Evolutionary conservation across 2,329 filamentous ascomycete genomes (phyloP), one percentile per base, ranked within the genome.

Genomic region (Hortaea werneckii): DNA sequence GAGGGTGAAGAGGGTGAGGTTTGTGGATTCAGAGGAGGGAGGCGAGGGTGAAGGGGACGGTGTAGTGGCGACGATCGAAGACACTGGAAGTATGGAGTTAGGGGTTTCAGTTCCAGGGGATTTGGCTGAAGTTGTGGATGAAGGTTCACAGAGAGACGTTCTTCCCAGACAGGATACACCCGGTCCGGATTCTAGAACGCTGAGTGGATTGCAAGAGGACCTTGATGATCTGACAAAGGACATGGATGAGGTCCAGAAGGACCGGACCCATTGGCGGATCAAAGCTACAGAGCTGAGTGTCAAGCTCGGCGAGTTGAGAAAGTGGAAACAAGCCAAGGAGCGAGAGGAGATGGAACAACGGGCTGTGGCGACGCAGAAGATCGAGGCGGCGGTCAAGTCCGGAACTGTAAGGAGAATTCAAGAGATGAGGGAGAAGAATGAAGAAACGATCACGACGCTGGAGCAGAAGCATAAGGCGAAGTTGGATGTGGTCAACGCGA

Each of bases 401-500:
- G 29, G 45, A 38, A 41, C 41, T 26, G 40, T 45, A 38, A 38
- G 34, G 29, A 45, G 40, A 4, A 35, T 35, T 35, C 9, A 9
- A 35, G 32, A 35, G 28, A 5, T 49, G 35, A 48, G 32, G 37
- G 37, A 37, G 42, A 46, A 20, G 29, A 28, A 5, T 7, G 30
- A 37, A 11, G 42, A 43, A 5, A 20, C 37, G 11, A 35, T 28
- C 20, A 9, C 29, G 6, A 39, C 10, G 35, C 34, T 46, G 32
- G 12, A 43, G 28, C 13, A n/a, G 27, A 42, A 40, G n/a, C 40
- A 46, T 20, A 37, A 27, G 8, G 7, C 29, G 27, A 43, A 37
- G 35, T 2, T 44, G 26, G 37, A 47, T n/a, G 35, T 43, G 20
- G 29, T 41, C 11, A 47, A 47, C 26, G 6, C 9, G 7, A 43